Percentiles rank a stretch among this genome's conserved stretches.
phyloP scores from a whole-genome alignment of 106 monocot genomes.

The Acanthochlamys bracteata region DNA sequence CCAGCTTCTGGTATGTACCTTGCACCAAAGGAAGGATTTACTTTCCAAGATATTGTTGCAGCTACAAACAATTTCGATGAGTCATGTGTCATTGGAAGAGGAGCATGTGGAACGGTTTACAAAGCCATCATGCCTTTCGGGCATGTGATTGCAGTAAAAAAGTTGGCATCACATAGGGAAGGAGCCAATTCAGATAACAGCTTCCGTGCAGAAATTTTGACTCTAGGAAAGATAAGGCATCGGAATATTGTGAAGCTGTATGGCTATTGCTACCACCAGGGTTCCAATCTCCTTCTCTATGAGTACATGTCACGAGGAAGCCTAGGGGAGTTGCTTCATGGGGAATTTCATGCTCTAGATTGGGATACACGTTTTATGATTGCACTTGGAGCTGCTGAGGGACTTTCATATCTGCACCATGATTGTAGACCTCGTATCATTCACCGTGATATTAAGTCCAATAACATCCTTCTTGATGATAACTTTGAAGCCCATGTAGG shows the following conservation, averaged over 20 bases:
- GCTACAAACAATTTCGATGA: slow-evolving; percentile 87
- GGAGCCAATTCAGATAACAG: slow-evolving; percentile 69
- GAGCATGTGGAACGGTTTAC: slow-evolving; percentile 92
- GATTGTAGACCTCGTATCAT: slow-evolving; percentile 91
- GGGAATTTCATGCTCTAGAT: slow-evolving; percentile 29
- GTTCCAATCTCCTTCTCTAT: slow-evolving; percentile 76
- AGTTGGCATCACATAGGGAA: slow-evolving; percentile 68
- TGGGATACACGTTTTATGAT: slow-evolving; percentile 78
- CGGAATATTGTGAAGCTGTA: slow-evolving; percentile 92
- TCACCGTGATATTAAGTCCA: slow-evolving; percentile 96
- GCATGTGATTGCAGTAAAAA: slow-evolving; percentile 74
- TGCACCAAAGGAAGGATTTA: slow-evolving; percentile 51
- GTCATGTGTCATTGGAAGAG: slow-evolving; percentile 62
- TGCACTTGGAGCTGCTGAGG: slow-evolving; percentile 88
- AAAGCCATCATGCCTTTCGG: slow-evolving; percentile 64
- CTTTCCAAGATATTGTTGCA: slow-evolving; percentile 53
- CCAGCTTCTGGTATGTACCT: slow-evolving; percentile 34
- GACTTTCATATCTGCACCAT: slow-evolving; percentile 88
- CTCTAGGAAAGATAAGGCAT: slow-evolving; percentile 91
- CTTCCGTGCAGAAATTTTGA: slow-evolving; percentile 81
- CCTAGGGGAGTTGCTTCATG: slow-evolving; percentile 80
- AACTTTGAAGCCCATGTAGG: slow-evolving; percentile 96
- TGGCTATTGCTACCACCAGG: slow-evolving; percentile 75
- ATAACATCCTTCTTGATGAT: slow-evolving; percentile 88
- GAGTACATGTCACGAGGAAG: slow-evolving; percentile 94